Conservation (phyloP, 163 green algal genomes). For the Chlamydomonas reinhardtii region DNA sequence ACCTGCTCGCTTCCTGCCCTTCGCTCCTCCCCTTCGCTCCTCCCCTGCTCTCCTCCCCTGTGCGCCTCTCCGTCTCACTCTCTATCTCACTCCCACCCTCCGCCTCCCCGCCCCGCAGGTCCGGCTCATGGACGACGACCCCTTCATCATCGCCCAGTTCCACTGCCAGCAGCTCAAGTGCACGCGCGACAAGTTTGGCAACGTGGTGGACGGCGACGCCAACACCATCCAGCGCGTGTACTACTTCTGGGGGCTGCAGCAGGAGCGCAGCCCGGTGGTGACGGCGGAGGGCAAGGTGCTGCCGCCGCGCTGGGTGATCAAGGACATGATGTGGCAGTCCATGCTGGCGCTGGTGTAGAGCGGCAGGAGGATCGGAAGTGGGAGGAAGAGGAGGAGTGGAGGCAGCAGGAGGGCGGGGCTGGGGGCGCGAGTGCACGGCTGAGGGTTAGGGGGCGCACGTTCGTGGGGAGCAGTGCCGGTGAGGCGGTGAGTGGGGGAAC, state of each 20-base stretch:
- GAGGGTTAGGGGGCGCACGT: too few relatives aligned
- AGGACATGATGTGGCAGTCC: slow-evolving; percentile 91
- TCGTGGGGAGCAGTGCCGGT: too few relatives aligned
- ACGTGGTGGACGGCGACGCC: slow-evolving; percentile 90
- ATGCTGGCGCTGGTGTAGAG: slow-evolving; percentile 74
- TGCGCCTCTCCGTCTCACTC: neutral
- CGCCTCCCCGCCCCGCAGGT: slow-evolving; percentile 36
- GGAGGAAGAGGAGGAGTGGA: too few relatives aligned
- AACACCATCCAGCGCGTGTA: slow-evolving; percentile 89
- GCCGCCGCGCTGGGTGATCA: slow-evolving; percentile 90
- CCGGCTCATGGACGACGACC: slow-evolving; percentile 66
- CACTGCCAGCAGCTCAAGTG: slow-evolving; percentile 96
- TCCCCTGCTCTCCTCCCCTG: too few relatives aligned
- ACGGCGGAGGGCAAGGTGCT: slow-evolving; percentile 81
- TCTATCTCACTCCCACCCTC: neutral
- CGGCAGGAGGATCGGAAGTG: too few relatives aligned
- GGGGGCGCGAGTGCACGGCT: too few relatives aligned
- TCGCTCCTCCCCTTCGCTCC: neutral
- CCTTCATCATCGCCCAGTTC: slow-evolving; percentile 82
- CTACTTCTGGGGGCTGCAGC: slow-evolving; percentile 93
- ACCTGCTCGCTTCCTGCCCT: neutral
- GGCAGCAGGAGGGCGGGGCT: too few relatives aligned
- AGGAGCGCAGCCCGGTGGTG: slow-evolving; percentile 76
- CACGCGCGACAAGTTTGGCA: slow-evolving; percentile 92
- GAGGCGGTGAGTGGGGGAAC: too few relatives aligned